Conservation (phyloP, 2,329 filamentous ascomycete genomes). For the Myotisia sp. region DNA sequence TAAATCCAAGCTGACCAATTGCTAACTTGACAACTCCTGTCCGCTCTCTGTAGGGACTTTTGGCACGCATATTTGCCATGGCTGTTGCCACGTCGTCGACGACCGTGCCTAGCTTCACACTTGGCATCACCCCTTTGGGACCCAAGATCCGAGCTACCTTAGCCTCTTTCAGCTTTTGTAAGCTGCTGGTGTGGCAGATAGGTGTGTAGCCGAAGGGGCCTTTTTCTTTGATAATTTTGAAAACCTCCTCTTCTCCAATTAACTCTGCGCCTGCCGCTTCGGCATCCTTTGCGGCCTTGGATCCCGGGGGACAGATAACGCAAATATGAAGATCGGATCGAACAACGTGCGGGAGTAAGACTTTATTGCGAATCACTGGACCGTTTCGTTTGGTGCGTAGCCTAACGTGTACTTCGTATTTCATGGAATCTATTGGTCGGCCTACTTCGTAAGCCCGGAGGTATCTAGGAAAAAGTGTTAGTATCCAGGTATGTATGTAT, state of each 20-base stretch:
- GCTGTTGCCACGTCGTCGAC: conserved; percentile 62
- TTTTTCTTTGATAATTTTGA: conserved; percentile 61
- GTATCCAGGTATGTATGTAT: conserved; percentile 3
- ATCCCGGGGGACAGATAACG: conserved; percentile 77
- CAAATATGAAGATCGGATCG: conserved; percentile 78
- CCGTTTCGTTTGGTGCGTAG: conserved; percentile 74
- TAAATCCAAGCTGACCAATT: conserved; percentile 81
- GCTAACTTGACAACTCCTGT: conserved; percentile 73
- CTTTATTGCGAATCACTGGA: conserved; percentile 69
- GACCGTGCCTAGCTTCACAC: conserved; percentile 72
- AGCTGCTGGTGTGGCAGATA: conserved; percentile 67
- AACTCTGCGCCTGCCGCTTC: conserved; percentile 62
- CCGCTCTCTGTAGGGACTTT: conserved; percentile 74
- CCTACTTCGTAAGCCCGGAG: conserved; percentile 88
- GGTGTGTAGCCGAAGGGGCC: conserved; percentile 78
- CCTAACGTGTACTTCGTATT: conserved; percentile 81
- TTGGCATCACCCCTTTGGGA: conserved; percentile 86
- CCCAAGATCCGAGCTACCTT: conserved; percentile 68
- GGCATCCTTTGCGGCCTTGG: conserved; percentile 59
- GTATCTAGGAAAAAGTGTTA: conserved; percentile 48
- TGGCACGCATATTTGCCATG: conserved; percentile 70
- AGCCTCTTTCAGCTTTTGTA: conserved; percentile 67
- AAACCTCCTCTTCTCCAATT: conserved; percentile 74
- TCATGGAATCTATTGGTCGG: conserved; percentile 53
- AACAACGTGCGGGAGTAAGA: conserved; percentile 78